Evolutionary conservation across 2,329 filamentous ascomycete genomes (phyloP).

Genomic region (Metarhizium robertsii): DNA sequence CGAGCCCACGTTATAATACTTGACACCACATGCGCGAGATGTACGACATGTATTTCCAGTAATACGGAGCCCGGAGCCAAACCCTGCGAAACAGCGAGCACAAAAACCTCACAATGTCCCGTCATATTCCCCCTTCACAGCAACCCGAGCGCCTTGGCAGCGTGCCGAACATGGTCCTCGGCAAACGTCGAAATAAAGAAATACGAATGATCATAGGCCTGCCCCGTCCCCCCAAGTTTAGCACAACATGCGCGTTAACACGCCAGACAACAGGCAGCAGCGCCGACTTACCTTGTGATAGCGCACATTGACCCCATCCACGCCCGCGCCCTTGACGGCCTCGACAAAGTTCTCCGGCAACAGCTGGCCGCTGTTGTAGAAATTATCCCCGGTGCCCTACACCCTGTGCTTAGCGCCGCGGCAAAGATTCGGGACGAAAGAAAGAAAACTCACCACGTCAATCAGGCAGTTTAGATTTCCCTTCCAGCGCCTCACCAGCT

Average conservation of each 20-base stretch:
- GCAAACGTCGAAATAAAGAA: conserved; percentile 90
- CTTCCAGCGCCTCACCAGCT: conserved; percentile 71
- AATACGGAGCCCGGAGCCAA: too few relatives aligned
- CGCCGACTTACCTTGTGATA: conserved; percentile 59
- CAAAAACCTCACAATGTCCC: too few relatives aligned
- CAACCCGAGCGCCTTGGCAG: conserved; percentile 66
- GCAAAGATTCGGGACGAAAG: background rate
- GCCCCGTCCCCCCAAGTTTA: background rate
- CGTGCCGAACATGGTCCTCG: conserved; percentile 84
- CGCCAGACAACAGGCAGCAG: too few relatives aligned
- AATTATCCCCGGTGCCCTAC: conserved; percentile 85
- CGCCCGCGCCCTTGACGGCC: conserved; percentile 67
- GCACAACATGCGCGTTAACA: too few relatives aligned
- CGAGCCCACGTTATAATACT: too few relatives aligned
- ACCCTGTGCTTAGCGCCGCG: background rate
- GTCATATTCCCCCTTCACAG: conserved; percentile 15
- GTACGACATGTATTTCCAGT: too few relatives aligned
- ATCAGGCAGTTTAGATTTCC: conserved; percentile 67
- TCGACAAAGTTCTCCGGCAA: conserved; percentile 86
- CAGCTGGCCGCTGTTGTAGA: conserved; percentile 89
- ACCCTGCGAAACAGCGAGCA: too few relatives aligned
- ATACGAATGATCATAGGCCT: conserved; percentile 95
- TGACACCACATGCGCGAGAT: too few relatives aligned
- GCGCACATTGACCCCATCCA: conserved; percentile 64
- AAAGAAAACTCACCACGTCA: conserved; percentile 59